Base-by-base conservation (phyloP, 345 rosid genomes). In the Acer negundo region DNA sequence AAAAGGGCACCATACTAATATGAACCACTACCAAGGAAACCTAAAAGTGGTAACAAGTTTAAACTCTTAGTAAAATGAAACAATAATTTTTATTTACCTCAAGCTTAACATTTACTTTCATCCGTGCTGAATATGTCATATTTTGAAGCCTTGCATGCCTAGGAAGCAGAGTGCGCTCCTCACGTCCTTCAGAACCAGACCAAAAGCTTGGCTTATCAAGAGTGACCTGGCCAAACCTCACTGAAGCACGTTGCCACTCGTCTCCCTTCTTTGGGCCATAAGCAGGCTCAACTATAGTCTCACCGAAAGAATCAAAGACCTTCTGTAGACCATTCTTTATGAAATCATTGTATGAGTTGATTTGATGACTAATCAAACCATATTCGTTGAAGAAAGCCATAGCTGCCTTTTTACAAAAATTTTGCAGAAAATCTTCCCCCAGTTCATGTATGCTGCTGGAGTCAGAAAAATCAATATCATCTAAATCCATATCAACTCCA, bases 131-230 rank as follows among this genome's bases (percentile, higher is more conserved):
- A 77, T 94, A 96, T 0, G 98, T 94, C 97, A 92, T 96, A 76
- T 96, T 96, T 82, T 96, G 99, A 67, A 96, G 93, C 66, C 97
- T 85, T 0, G 97, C 94, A 81, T 91, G 91, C 84, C 95, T 87
- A 0, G 97, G 97, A 61, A 90, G 82, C 77, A 93, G 62, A 46
- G 80, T 85, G 13, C 75, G 88, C 38, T 87, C 93, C 49, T 71
- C 83, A 4, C 65, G 81, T 4, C 79, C 55, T 9, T 79, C 83
- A 0, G 73, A 15, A 59, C 88, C 89, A 69, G 81, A 72, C 82
- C 82, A 84, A 75, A 92, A 85, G 44, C 83, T 82, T 4, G 97
- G 98, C 69, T 77, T 80, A 58, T 89, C 92, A 20, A 94, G 72
- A 0, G 85, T 77, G 49, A 90, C 95, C 78, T 86, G 72, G 20